A percentile compares a stretch with the other conserved stretches of the same genome.
Evolutionary conservation across 164 flowering plant genomes (phyloP).

Genomic region (Piper longum): DNA sequence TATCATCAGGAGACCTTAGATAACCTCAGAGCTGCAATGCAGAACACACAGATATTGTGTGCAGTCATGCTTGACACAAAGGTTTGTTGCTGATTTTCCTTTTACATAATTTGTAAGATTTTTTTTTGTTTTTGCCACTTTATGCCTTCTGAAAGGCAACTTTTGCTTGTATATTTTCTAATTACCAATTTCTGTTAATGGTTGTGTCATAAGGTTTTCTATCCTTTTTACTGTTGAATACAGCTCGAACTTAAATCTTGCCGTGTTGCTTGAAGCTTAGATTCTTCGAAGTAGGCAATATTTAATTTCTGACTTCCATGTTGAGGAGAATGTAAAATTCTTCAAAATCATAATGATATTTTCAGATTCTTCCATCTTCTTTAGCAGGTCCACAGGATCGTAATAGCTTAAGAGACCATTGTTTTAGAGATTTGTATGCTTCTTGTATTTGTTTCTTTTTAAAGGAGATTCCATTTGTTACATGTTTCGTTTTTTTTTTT

Average conservation of each 20-base stretch:
- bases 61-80: constrained; percentile 61
- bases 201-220: no score
- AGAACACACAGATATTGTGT: constrained; percentile 48
- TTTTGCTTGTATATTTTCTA: not conserved
- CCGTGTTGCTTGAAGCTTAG: not conserved
- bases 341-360: no score
- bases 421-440: not conserved
- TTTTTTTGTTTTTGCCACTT: not conserved
- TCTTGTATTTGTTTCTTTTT: no score
- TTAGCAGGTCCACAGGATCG: no score
- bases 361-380: not conserved
- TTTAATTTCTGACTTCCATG: not conserved
- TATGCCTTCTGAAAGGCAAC: not conserved
- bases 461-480: no score
- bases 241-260: no score
- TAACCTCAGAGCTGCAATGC: constrained; percentile 54
- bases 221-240: no score
- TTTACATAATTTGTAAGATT: not conserved
- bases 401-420: no score
- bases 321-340: not conserved
- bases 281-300: not conserved
- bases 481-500: no score
- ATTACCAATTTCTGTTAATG: no score
- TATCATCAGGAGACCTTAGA: constrained; percentile 69
- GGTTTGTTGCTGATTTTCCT: not conserved